Evolutionary conservation across 1,284 basidiomycete genomes (phyloP), one percentile per base, ranked within the genome.

Genomic region (Lentinula novae-zelandiae): DNA sequence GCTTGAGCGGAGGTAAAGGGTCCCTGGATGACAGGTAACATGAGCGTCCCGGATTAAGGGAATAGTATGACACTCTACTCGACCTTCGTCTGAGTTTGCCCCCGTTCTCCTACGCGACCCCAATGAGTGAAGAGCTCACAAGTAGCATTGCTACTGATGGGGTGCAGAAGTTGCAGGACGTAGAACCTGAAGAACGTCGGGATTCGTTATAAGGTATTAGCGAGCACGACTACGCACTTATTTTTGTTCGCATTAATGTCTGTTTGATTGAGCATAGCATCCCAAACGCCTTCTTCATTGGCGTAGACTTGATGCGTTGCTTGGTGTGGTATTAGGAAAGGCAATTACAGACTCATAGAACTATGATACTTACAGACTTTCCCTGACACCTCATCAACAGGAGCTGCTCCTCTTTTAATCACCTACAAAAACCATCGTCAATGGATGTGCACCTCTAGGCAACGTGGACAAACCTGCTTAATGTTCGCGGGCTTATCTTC

Each of bases 221-320:
- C 46, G 3, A 9, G 12, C 17, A 8, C 54, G 42, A 27, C 5
- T 15, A 60, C 72, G 52, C 57, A 85, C 84, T 87, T 87, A 74
- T 87, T 87, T 64, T 83, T 82, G 71, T 87, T 82, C 63, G 77
- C 79, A 42, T 76, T 77, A 20, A 87, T 76, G 65, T 87, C 79
- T 1, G 86, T 87, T 70, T 88, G 86, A 70, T 87, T 87, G 60
- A 89, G 77, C 77, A 84, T 86, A n/a, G 83, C 85, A 68, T 88
- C 86, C 80, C 81, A 88, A 12, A 85, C 77, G 34, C 74, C 76
- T 49, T 80, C 77, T 1, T 64, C 69, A 52, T 78, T 76, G 34
- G 71, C 69, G 63, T 81, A 83, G 9, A 88, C 86, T 68, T 85
- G 76, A 67, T 86, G 84, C 0, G 83, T 80, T 58, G 70, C 83